Conservation (phyloP, 2,329 filamentous ascomycete genomes). For the Sclerotinia subarctica region DNA sequence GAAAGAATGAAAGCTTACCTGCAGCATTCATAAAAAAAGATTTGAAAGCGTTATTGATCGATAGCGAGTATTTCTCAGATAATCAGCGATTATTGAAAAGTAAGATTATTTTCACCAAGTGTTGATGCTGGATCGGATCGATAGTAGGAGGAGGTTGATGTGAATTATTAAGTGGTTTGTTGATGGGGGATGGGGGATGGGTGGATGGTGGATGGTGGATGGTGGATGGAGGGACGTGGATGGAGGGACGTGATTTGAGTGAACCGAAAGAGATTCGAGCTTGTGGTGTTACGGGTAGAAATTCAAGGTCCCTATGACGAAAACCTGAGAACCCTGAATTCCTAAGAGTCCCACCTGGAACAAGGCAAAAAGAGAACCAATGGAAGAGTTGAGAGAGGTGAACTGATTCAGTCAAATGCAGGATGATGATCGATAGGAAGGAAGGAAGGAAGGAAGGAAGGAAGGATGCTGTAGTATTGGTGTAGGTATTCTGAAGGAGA, state of each 20-base stretch:
- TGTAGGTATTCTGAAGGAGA: too few species aligned
- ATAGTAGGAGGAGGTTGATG: not conserved
- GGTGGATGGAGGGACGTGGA: not conserved
- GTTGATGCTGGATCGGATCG: not conserved
- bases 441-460: too few species aligned
- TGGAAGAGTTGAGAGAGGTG: too few species aligned
- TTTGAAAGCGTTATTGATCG: not conserved
- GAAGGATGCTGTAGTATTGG: too few species aligned
- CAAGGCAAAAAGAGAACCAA: too few species aligned
- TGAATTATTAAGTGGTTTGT: not conserved
- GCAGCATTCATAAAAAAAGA: constrained; percentile 36
- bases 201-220: not conserved
- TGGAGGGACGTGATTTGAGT: not conserved
- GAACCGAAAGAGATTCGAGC: not conserved
- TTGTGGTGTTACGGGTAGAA: too few species aligned
- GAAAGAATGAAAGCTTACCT: constrained; percentile 34
- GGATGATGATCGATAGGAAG: too few species aligned
- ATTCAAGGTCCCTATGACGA: too few species aligned
- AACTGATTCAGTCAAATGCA: too few species aligned
- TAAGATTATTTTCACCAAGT: too few species aligned
- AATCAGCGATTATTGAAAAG: not conserved
- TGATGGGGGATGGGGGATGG: not conserved
- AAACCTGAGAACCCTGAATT: too few species aligned
- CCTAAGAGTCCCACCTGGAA: too few species aligned
- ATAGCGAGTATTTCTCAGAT: not conserved